Percentiles rank a stretch among this genome's conserved stretches.
phyloP scores from a whole-genome alignment of 2,329 filamentous ascomycete species.

The Colletotrichum theobromicola region DNA sequence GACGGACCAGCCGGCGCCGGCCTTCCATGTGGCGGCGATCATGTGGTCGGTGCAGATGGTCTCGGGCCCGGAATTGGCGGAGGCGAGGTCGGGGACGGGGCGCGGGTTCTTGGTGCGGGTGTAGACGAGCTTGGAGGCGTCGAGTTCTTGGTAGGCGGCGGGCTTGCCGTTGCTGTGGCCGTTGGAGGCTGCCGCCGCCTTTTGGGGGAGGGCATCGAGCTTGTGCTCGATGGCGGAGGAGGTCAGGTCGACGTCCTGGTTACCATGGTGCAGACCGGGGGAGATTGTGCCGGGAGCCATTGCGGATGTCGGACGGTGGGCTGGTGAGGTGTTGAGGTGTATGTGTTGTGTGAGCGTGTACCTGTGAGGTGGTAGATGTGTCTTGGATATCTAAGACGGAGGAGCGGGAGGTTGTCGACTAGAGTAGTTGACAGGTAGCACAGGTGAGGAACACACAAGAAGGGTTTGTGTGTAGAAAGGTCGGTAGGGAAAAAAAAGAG shows the following conservation, averaged over 20 bases:
- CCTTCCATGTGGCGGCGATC: conserved; percentile 75
- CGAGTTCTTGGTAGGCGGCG: conserved; percentile 64
- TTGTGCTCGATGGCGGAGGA: conserved; percentile 58
- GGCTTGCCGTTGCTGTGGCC: conserved; percentile 36
- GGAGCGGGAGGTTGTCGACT: not conserved
- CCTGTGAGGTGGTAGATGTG: not conserved
- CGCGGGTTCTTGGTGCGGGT: conserved; percentile 56
- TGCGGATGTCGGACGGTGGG: not conserved
- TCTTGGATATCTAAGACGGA: conserved; percentile 2
- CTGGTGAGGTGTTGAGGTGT: not conserved
- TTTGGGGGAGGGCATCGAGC: conserved; percentile 37
- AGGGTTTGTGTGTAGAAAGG: not conserved
- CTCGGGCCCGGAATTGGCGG: conserved; percentile 51
- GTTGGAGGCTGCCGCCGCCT: conserved; percentile 26
- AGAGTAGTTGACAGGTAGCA: not conserved
- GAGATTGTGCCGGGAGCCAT: conserved; percentile 34
- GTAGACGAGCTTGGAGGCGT: conserved; percentile 71
- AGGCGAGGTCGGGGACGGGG: conserved; percentile 55
- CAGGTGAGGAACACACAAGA: not conserved
- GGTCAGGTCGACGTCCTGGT: conserved; percentile 56
- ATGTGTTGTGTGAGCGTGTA: not conserved
- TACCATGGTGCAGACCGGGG: conserved; percentile 44
- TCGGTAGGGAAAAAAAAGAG: not conserved
- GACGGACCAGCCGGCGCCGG: conserved; percentile 69
- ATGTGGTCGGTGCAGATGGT: conserved; percentile 85